Conservation (phyloP, 2,329 filamentous ascomycete genomes). For the Hypoxylon sp. region DNA sequence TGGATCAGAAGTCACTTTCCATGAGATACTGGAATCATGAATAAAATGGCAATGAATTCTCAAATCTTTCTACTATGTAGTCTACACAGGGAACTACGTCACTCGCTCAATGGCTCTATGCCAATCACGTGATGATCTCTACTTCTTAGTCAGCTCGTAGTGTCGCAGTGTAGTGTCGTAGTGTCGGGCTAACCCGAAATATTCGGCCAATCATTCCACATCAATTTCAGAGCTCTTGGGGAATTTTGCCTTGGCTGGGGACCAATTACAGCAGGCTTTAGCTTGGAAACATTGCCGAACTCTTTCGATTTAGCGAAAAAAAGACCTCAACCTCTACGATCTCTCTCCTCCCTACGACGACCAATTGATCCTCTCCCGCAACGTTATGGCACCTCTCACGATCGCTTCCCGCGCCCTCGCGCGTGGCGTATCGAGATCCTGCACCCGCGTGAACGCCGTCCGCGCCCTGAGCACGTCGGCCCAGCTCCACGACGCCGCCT, state of each 20-base stretch:
- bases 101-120: not conserved
- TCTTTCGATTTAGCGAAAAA: slow-evolving; percentile 54
- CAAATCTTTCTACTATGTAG: too few species aligned
- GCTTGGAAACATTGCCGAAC: slow-evolving; percentile 40
- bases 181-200: slow-evolving; percentile 22
- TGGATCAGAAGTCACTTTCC: not conserved
- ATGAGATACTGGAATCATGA: not conserved
- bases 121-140: slow-evolving; percentile 27
- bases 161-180: too few species aligned
- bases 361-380: slow-evolving; percentile 49
- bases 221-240: slow-evolving; percentile 60
- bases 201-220: slow-evolving; percentile 57
- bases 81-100: slow-evolving; percentile 23
- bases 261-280: slow-evolving; percentile 45
- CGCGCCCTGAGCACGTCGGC: slow-evolving; percentile 69
- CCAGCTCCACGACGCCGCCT: slow-evolving; percentile 58
- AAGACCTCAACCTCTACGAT: slow-evolving; percentile 61
- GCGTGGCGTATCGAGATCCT: slow-evolving; percentile 64
- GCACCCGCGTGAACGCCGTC: slow-evolving; percentile 55
- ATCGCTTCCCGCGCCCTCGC: slow-evolving; percentile 76
- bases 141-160: slow-evolving; percentile 21
- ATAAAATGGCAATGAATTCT: not conserved
- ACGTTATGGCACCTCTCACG: slow-evolving; percentile 75
- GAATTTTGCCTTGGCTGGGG: slow-evolving; percentile 56
- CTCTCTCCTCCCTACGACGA: slow-evolving; percentile 46